phyloP scores from a whole-genome alignment of 345 rosid genomes.

The Citrus trifoliata region DNA sequence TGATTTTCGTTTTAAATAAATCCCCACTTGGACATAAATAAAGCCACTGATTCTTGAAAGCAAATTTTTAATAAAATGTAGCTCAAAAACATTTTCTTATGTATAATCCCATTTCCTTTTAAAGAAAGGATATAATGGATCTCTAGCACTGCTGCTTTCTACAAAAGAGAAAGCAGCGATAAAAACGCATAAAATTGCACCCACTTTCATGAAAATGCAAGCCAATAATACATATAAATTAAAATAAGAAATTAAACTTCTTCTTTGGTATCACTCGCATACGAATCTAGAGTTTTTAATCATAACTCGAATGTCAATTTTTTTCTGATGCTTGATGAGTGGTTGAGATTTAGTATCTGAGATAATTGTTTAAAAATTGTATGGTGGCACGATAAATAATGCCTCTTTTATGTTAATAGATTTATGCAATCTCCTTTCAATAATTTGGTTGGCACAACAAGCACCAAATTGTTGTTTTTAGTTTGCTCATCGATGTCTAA shows the following conservation, averaged over 20 bases:
- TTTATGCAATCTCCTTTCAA: neutral
- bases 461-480: neutral
- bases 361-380: neutral
- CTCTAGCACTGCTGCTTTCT: neutral
- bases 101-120: neutral
- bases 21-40: neutral
- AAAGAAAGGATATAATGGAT: neutral
- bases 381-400: neutral
- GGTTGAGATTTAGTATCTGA: neutral
- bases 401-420: neutral
- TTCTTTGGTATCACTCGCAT: neutral
- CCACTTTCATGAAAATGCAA: slow-evolving; percentile 8
- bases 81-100: neutral
- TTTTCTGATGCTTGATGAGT: neutral
- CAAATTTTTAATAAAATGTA: neutral
- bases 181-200: neutral
- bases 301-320: neutral
- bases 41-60: neutral
- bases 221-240: neutral
- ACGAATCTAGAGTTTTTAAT: neutral
- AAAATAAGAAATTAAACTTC: neutral
- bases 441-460: neutral
- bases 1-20: neutral
- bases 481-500: neutral
- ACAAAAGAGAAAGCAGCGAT: neutral